phyloP scores from a whole-genome alignment of 441 rosid species.

The Manihot esculenta region DNA sequence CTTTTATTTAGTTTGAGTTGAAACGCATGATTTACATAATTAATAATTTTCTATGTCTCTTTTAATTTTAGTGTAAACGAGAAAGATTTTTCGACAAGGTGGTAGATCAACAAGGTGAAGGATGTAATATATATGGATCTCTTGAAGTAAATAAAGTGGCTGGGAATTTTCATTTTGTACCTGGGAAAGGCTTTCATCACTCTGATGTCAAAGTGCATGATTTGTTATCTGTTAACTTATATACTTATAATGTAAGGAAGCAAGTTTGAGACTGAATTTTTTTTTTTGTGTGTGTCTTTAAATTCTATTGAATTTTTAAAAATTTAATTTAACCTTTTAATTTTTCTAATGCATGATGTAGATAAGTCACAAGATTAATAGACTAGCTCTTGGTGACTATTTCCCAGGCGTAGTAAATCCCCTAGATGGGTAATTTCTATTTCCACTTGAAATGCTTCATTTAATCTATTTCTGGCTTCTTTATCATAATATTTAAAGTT shows the following conservation, averaged over 20 bases:
- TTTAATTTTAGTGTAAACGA: slow-evolving; percentile 68
- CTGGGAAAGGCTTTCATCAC: slow-evolving; percentile 91
- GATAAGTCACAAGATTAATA: slow-evolving; percentile 90
- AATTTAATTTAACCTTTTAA: slow-evolving; percentile 9
- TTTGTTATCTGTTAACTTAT: slow-evolving; percentile 66
- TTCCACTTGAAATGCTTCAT: slow-evolving; percentile 1
- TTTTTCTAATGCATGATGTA: slow-evolving; percentile 24
- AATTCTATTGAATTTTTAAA: slow-evolving; percentile 3
- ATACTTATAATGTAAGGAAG: slow-evolving; percentile 81
- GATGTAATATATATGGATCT: slow-evolving; percentile 87
- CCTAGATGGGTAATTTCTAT: slow-evolving; percentile 68
- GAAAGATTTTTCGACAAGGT: slow-evolving; percentile 83
- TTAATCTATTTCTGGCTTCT: neutral
- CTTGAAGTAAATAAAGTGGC: slow-evolving; percentile 95
- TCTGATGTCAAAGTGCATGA: slow-evolving; percentile 67
- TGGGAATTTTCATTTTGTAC: slow-evolving; percentile 96
- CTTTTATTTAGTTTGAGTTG: too few relatives aligned
- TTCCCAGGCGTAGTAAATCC: slow-evolving; percentile 97
- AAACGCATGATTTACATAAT: too few relatives aligned
- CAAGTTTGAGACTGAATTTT: too few relatives aligned
- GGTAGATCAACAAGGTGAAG: slow-evolving; percentile 97
- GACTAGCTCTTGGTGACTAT: slow-evolving; percentile 80
- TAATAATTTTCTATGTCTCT: too few relatives aligned
- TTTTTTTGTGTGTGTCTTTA: too few relatives aligned
- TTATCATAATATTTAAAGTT: neutral